Evolutionary conservation across 2,329 filamentous ascomycete genomes (phyloP), one percentile per base, ranked within the genome.

Genomic region (Setomelanomma holmii): DNA sequence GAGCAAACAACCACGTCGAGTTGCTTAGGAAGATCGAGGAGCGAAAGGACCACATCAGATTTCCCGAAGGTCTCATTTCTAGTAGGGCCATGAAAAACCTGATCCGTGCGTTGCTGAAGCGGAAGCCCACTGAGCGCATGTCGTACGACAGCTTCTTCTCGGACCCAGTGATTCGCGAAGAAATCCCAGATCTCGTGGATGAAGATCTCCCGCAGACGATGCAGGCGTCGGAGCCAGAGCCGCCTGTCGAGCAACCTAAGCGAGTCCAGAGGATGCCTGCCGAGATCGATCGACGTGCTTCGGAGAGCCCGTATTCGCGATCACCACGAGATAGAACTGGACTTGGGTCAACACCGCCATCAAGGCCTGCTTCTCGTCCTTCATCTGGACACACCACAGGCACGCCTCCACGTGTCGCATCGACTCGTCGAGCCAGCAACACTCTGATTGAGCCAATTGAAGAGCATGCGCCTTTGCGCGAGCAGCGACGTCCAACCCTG

Each of bases 1-100:
- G 91, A 60, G 95, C 95, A 24, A 86, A 86, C 49, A 98, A 99
- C 70, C 95, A 99, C 69, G 93, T 99, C 35, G 95, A 99, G 72
- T 80, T 99, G 30, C 82, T 98, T 38, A 86, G 91, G 55, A 95
- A 90, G 78, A 99, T 99, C 60, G 93, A 98, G 73, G 88, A 88
- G 54, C 87, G 89, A 16, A 89, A 96, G 58, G 93, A 98, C 71
- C 81, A 85, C 56, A 96, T 98, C 75, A 86, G 84, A 59, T 98
- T 98, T 63, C 86, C 89, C 0, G 85, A 86, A 63, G 89, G 92
- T 43, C 84, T 86, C 24, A 79, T 84, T 42, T 85, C 90, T 53
- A 93, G 86, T 60, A 77, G 87, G 41, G 88, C 89, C 8, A 86
- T 97, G 77, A 96, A 96, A 74, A 81, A 83, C 19, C 79, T 97